Conservation (phyloP, 805 yeast species). For the Metschnikowia drakensbergensis region DNA sequence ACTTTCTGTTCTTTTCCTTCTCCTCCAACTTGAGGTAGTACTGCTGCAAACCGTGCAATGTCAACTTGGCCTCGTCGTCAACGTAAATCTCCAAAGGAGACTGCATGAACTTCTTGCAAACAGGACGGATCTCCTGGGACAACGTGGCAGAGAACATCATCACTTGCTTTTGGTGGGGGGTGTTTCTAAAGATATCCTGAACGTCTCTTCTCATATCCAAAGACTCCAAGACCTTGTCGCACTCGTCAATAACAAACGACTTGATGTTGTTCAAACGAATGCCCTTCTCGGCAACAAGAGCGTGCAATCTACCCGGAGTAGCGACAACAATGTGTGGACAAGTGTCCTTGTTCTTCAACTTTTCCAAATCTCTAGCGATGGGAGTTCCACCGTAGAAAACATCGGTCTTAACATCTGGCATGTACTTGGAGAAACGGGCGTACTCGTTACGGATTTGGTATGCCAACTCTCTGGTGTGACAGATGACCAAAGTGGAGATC, state of each 20-base stretch:
- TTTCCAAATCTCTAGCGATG: conserved; percentile 78
- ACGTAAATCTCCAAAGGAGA: conserved; percentile 96
- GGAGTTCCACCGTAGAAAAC: conserved; percentile 97
- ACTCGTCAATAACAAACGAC: conserved; percentile 94
- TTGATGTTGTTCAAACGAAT: conserved; percentile 85
- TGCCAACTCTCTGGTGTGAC: conserved; percentile 98
- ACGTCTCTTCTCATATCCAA: conserved; percentile 97
- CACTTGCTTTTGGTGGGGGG: conserved; percentile 98
- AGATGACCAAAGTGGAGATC: conserved; percentile 87
- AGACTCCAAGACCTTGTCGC: conserved; percentile 94
- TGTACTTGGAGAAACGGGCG: conserved; percentile 94
- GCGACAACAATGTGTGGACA: conserved; percentile 97
- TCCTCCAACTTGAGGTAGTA: conserved; percentile 87
- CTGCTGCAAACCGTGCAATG: conserved; percentile 97
- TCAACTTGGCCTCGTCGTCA: conserved; percentile 95
- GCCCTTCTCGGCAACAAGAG: conserved; percentile 86
- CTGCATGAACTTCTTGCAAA: conserved; percentile 97
- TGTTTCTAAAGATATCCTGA: conserved; percentile 94
- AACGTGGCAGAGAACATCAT: conserved; percentile 99
- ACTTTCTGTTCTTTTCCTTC: conserved; percentile 87
- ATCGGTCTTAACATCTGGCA: conserved; percentile 96
- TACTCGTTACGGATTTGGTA: conserved; percentile 97
- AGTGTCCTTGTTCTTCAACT: conserved; percentile 85
- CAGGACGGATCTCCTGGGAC: conserved; percentile 89
- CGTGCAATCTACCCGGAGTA: conserved; percentile 96